Evolutionary conservation across 352 stramenopile species (phyloP).

Genomic region (Halophytophthora batemanensis): DNA sequence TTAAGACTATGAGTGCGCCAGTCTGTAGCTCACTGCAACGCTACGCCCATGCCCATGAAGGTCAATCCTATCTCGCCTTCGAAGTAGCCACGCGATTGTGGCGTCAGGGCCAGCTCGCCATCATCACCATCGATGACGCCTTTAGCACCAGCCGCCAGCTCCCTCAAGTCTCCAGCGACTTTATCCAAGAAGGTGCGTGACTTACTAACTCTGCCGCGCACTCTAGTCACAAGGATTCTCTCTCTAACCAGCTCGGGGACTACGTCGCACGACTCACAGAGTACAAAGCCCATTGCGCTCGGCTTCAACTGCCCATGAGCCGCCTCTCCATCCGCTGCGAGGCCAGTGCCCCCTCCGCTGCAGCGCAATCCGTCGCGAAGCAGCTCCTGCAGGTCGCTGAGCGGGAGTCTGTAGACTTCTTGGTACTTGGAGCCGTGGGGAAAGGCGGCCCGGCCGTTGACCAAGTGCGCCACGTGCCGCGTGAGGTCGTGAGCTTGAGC

Average conservation of each 20-base stretch:
- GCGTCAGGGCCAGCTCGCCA: conserved; percentile 39
- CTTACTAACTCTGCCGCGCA: neutral
- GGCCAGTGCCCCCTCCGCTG: conserved; percentile 2
- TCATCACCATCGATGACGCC: conserved; percentile 54
- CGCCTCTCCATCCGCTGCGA: conserved; percentile 37
- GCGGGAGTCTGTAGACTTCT: conserved; percentile 33
- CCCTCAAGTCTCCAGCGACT: conserved; percentile 53
- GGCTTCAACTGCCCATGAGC: conserved; percentile 37
- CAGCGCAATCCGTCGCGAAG: conserved; percentile 22
- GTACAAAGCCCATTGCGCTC: conserved; percentile 46
- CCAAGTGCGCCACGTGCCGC: conserved; percentile 56
- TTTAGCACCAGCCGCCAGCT: conserved; percentile 43
- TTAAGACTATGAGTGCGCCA: neutral
- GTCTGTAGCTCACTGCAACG: neutral
- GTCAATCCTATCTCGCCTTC: conserved; percentile 64
- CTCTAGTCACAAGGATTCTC: neutral
- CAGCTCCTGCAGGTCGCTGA: conserved; percentile 33
- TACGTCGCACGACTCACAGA: conserved; percentile 19
- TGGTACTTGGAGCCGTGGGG: conserved; percentile 54
- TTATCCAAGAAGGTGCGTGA: conserved; percentile 46
- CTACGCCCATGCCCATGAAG: conserved; percentile 11
- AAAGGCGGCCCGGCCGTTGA: conserved; percentile 57
- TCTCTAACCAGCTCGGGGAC: neutral
- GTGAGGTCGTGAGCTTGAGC: conserved; percentile 32
- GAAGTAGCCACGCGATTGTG: conserved; percentile 40